Percentiles rank a stretch among this genome's conserved stretches.
Conservation (phyloP, 2,329 filamentous ascomycete genomes). For the Trichoderma pleuroti region DNA sequence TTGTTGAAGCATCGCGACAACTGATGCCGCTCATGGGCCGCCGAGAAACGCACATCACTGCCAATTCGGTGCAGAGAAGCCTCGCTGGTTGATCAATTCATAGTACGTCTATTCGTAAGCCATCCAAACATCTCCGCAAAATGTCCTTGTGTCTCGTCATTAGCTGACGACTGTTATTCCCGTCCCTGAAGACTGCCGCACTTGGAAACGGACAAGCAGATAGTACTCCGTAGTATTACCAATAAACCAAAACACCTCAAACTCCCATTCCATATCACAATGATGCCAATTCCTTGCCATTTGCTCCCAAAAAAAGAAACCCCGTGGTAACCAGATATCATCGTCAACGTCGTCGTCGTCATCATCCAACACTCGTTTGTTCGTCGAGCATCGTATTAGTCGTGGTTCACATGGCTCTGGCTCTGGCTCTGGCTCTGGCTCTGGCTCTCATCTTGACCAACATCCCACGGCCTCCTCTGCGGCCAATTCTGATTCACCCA, state of each 20-base stretch:
- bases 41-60: not conserved
- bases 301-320: not conserved
- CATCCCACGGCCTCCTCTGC: conserved; percentile 3
- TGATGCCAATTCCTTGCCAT: not conserved
- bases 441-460: conserved; percentile 1
- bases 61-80: not conserved
- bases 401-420: not conserved
- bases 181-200: not conserved
- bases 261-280: not conserved
- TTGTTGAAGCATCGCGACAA: not conserved
- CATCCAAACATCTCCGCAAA: not conserved
- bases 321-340: not conserved
- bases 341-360: not conserved
- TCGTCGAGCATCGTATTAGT: not conserved
- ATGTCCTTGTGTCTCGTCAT: not conserved
- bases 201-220: not conserved
- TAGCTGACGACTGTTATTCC: not conserved
- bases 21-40: not conserved
- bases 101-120: not conserved
- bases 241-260: not conserved
- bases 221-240: not conserved
- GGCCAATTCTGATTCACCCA: conserved; percentile 11
- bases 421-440: not conserved
- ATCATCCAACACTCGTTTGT: not conserved
- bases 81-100: not conserved